Evolutionary conservation across 805 yeast species (phyloP).

Genomic region (Blastobotrys mokoenaii): DNA sequence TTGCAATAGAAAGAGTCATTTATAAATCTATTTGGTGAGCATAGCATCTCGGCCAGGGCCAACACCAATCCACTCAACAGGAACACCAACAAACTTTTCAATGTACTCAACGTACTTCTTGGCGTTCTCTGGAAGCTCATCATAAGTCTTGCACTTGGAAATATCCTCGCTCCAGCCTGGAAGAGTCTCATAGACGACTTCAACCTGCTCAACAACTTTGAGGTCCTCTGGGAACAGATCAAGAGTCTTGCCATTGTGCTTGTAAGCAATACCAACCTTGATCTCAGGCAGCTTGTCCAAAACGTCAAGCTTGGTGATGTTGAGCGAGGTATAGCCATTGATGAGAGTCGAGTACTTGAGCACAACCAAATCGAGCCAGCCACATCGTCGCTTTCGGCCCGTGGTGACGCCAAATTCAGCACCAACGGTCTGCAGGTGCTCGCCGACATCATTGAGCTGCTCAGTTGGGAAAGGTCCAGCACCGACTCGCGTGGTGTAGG

Average conservation of each 20-base stretch:
- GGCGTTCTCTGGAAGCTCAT: slow-evolving; percentile 82
- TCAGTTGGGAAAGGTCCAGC: slow-evolving; percentile 99
- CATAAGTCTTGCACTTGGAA: slow-evolving; percentile 57
- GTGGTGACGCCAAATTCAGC: slow-evolving; percentile 98
- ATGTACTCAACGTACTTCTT: slow-evolving; percentile 75
- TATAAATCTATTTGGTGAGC: slow-evolving; percentile 39
- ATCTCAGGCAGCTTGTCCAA: slow-evolving; percentile 84
- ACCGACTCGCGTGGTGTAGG: slow-evolving; percentile 97
- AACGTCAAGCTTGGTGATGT: slow-evolving; percentile 93
- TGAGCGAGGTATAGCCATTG: slow-evolving; percentile 90
- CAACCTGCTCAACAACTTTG: slow-evolving; percentile 72
- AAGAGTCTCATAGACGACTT: slow-evolving; percentile 81
- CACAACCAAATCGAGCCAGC: slow-evolving; percentile 96
- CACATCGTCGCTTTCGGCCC: slow-evolving; percentile 98
- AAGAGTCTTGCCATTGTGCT: slow-evolving; percentile 65
- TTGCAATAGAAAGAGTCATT: background rate
- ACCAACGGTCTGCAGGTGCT: slow-evolving; percentile 80
- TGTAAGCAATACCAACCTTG: slow-evolving; percentile 79
- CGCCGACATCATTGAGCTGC: slow-evolving; percentile 83
- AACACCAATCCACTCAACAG: slow-evolving; percentile 95
- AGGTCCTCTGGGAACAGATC: slow-evolving; percentile 91
- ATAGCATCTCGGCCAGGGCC: slow-evolving; percentile 95
- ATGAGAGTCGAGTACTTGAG: slow-evolving; percentile 82
- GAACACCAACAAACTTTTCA: slow-evolving; percentile 76
- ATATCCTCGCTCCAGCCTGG: slow-evolving; percentile 94